Percentiles rank a stretch among this genome's conserved stretches.
These are phyloP conservation scores for Fusarium sp. DNA, from an alignment of 2,329 filamentous ascomycete species.

Conservation along the genomic window DNA sequence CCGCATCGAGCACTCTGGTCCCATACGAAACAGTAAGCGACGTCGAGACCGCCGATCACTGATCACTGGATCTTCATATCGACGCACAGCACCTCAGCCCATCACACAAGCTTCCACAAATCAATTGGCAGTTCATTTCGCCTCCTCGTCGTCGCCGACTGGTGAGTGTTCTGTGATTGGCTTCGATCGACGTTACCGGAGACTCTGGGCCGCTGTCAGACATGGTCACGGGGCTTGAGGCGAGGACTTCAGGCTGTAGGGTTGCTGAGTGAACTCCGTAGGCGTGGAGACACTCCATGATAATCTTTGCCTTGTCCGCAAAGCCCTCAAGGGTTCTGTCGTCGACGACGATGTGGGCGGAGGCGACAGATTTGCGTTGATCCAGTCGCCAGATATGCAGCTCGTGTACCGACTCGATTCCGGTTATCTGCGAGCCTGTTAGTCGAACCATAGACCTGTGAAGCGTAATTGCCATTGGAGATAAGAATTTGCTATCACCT, in stretches of 20 bases:
- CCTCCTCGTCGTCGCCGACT: constrained; percentile 35
- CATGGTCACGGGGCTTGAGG: constrained; percentile 21
- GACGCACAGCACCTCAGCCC: constrained; percentile 61
- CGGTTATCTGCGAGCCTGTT: constrained; percentile 64
- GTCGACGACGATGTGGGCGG: constrained; percentile 74
- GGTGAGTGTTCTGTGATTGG: constrained; percentile 6
- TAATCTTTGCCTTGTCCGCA: constrained; percentile 67
- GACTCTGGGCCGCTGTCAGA: constrained; percentile 13
- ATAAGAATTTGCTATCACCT: constrained; percentile 52
- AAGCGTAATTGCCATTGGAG: not conserved
- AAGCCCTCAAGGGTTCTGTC: constrained; percentile 68
- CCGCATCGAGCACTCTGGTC: not conserved
- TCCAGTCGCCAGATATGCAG: constrained; percentile 80
- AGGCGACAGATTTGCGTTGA: constrained; percentile 75
- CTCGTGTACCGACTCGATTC: constrained; percentile 75
- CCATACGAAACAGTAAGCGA: constrained; percentile 2
- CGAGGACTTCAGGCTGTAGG: constrained; percentile 70
- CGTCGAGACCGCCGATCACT: constrained; percentile 34
- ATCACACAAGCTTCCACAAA: constrained; percentile 63
- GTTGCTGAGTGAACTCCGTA: constrained; percentile 80
- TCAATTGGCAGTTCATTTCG: constrained; percentile 58
- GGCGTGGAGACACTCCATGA: constrained; percentile 76
- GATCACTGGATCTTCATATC: constrained; percentile 12
- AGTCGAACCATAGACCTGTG: constrained; percentile 5
- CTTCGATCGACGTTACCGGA: constrained; percentile 20